Percentiles rank a stretch among this genome's conserved stretches.
These are phyloP conservation scores for Trichoderma gamsii DNA, from an alignment of 495 filamentous ascomycete species.

Conservation along the genomic window DNA sequence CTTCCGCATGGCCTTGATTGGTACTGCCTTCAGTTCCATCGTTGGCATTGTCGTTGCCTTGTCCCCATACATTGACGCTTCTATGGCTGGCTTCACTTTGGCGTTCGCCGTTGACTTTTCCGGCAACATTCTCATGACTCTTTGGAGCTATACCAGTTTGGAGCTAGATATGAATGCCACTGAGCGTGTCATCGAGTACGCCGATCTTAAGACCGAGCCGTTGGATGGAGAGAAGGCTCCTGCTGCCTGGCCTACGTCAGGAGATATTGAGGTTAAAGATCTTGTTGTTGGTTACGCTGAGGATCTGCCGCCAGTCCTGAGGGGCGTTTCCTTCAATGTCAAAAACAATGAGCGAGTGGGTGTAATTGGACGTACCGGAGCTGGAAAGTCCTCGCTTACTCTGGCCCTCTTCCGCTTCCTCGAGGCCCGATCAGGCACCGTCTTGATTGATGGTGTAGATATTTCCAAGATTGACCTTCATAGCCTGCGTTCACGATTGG, in stretches of 20 bases:
- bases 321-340: slow-evolving; percentile 65
- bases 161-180: slow-evolving; percentile 83
- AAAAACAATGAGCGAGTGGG: slow-evolving; percentile 71
- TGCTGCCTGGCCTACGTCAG: slow-evolving; percentile 74
- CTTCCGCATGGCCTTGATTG: slow-evolving; percentile 63
- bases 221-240: slow-evolving; percentile 56
- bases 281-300: slow-evolving; percentile 71
- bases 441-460: slow-evolving; percentile 70
- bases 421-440: slow-evolving; percentile 62
- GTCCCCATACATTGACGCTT: slow-evolving; percentile 58
- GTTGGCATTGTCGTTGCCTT: slow-evolving; percentile 61
- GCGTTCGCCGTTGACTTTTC: slow-evolving; percentile 52
- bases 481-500: slow-evolving; percentile 64
- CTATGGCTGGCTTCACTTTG: slow-evolving; percentile 75
- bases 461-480: slow-evolving; percentile 69
- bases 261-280: slow-evolving; percentile 64
- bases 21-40: slow-evolving; percentile 60
- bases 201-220: slow-evolving; percentile 61
- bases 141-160: slow-evolving; percentile 56
- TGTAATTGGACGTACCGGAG: slow-evolving; percentile 80
- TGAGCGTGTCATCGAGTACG: slow-evolving; percentile 78
- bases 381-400: slow-evolving; percentile 80
- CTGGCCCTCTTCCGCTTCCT: slow-evolving; percentile 80
- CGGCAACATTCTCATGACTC: slow-evolving; percentile 49
- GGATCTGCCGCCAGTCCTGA: slow-evolving; percentile 68